A percentile compares a stretch with the other conserved stretches of the same genome.
Evolutionary conservation across 192 early-diverging fungal genomes (phyloP).

Genomic region (Podila minutissima): DNA sequence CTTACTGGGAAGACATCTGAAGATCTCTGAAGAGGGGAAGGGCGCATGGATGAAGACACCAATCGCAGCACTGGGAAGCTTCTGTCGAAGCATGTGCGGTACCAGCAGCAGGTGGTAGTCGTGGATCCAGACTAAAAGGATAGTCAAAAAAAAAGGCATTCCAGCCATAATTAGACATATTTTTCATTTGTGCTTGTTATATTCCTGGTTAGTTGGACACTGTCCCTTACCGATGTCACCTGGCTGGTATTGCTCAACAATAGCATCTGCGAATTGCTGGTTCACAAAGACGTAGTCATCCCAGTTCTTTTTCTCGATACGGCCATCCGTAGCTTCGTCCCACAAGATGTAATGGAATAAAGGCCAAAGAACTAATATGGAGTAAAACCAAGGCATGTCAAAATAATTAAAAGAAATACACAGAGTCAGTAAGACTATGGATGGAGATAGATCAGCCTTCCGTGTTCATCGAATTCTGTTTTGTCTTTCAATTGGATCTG

Average conservation of each 20-base stretch:
- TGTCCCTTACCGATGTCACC: conserved; percentile 78
- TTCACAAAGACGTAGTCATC: conserved; percentile 86
- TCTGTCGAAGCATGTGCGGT: conserved; percentile 85
- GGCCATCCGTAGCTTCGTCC: conserved; percentile 75
- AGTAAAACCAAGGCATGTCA: not conserved
- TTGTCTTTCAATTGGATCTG: too few species aligned
- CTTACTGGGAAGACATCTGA: conserved; percentile 87
- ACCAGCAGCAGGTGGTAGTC: conserved; percentile 97
- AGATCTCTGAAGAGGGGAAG: conserved; percentile 96
- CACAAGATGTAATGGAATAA: conserved; percentile 95
- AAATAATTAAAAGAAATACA: conserved; percentile 1
- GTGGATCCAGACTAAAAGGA: conserved; percentile 90
- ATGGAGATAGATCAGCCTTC: too few species aligned
- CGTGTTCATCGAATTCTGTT: too few species aligned
- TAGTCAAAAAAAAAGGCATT: not conserved
- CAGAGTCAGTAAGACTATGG: not conserved
- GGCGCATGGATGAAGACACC: conserved; percentile 98
- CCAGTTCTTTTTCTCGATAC: conserved; percentile 77
- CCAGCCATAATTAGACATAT: too few species aligned
- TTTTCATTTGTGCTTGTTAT: not conserved
- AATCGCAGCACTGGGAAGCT: conserved; percentile 83
- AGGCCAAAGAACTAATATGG: conserved; percentile 85
- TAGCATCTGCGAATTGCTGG: conserved; percentile 76
- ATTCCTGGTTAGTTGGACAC: conserved; percentile 54
- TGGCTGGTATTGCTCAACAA: conserved; percentile 73